Evolutionary conservation across 306 rosid genomes (phyloP).

Genomic region (Prosopis cineraria): DNA sequence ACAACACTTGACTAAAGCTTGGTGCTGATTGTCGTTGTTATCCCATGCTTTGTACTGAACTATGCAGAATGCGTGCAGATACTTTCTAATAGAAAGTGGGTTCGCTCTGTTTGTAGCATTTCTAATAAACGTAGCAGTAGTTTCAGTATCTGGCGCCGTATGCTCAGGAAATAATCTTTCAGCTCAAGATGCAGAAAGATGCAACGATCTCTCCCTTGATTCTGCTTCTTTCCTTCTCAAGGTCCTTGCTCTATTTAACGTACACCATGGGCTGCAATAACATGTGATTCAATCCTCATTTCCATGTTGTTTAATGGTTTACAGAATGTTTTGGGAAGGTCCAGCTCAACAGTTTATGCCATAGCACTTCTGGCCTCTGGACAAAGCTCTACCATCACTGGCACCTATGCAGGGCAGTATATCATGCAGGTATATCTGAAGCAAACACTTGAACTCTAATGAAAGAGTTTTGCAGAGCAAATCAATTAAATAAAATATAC

Average conservation of each 20-base stretch:
- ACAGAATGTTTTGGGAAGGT: slow-evolving; percentile 59
- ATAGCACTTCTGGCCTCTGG: slow-evolving; percentile 89
- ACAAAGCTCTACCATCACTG: slow-evolving; percentile 90
- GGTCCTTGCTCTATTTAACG: slow-evolving; percentile 45
- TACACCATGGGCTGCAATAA: background rate
- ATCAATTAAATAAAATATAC: background rate
- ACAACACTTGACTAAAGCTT: background rate
- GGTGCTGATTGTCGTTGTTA: background rate
- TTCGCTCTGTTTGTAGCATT: slow-evolving; percentile 78
- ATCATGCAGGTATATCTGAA: slow-evolving; percentile 79
- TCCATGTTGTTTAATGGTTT: background rate
- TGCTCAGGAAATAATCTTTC: slow-evolving; percentile 56
- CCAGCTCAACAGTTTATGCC: slow-evolving; percentile 78
- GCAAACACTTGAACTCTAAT: background rate
- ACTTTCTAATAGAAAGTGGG: slow-evolving; percentile 75
- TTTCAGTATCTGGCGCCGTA: slow-evolving; percentile 73
- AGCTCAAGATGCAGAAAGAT: slow-evolving; percentile 17
- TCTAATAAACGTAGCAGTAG: slow-evolving; percentile 70
- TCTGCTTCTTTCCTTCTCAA: slow-evolving; percentile 85
- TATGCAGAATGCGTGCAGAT: slow-evolving; percentile 81
- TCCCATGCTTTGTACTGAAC: slow-evolving; percentile 1
- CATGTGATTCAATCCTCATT: background rate
- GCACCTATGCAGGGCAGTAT: slow-evolving; percentile 89
- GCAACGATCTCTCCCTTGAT: slow-evolving; percentile 65
- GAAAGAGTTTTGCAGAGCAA: background rate